Base-by-base conservation (phyloP, 768 basidiomycete species). In the Asterophora parasitica region DNA sequence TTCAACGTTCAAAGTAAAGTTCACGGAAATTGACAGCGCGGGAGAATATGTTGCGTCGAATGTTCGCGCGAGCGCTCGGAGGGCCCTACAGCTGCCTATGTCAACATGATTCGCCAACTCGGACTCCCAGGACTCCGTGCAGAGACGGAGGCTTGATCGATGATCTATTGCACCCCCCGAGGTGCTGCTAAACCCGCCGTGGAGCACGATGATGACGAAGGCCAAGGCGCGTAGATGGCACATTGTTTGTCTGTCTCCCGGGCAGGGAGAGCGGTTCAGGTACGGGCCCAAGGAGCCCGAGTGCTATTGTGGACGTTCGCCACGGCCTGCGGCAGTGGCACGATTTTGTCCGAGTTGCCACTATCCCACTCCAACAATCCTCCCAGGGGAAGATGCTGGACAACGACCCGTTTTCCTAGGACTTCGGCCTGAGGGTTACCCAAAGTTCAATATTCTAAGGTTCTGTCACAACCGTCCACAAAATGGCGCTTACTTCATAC, bases 341-440 rank as follows among this genome's bases (percentile, higher is more conserved):
- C 39, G 23, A 28, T 20, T 23, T 33, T 44, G 12, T 53, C 52
- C 36, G 53, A 45, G 31, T 39, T 37, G 39, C 36, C 39, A 30
- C 37, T 27, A 40, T 66, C 72, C 89, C 89, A 91, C 58, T 81
- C 78, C 46, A 94, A 67, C 19, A 92, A 58, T 0, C 90, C 88
- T 15, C 92, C 93, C 17, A 96, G 74, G 7, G 88, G 86, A 41
- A 97, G 71, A 61, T 96, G 93, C 63, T 98, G 94, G 3, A 97
- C 91, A 4, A 97, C 95, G n/a, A 97, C 94, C 12, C 89, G 78
- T 66, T 97, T 97, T 12, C 85, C 83, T 34, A 97, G 72, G 10
- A 97, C 93, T 65, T 99, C 95, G 6, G 83, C 92, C 81, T 90
- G 46, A 16, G 28, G 26, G 10, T n/a, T 11, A 26, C 7, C 23